phyloP scores from a whole-genome alignment of 1,139 yeast species.

The Magnusiomyces ingens region DNA sequence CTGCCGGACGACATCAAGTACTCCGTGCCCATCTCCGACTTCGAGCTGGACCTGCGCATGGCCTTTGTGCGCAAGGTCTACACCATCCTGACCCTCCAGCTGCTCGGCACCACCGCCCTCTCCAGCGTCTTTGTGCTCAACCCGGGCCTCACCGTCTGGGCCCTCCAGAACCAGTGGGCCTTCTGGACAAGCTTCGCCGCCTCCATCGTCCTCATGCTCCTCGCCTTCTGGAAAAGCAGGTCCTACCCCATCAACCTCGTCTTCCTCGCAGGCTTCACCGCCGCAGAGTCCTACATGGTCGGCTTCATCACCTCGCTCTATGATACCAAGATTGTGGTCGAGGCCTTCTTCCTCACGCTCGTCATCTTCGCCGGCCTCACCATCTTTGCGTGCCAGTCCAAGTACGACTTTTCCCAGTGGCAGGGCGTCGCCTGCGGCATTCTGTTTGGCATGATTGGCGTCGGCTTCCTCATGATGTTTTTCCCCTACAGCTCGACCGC shows the following conservation, averaged over 20 bases:
- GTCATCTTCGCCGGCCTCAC: constrained; percentile 71
- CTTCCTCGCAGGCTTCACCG: constrained; percentile 58
- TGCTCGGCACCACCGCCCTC: constrained; percentile 53
- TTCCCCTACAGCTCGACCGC: constrained; percentile 51
- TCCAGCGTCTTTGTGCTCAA: constrained; percentile 51
- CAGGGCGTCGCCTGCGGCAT: constrained; percentile 56
- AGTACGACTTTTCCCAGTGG: constrained; percentile 72
- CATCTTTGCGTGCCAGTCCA: constrained; percentile 72
- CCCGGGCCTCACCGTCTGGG: constrained; percentile 48
- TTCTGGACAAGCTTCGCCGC: constrained; percentile 52
- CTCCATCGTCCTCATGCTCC: constrained; percentile 56
- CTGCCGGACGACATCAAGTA: constrained; percentile 74
- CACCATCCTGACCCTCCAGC: constrained; percentile 58
- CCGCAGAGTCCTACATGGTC: constrained; percentile 66
- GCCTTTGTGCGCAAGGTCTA: constrained; percentile 76
- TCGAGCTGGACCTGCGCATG: constrained; percentile 69
- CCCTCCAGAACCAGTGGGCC: constrained; percentile 54
- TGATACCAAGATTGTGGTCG: constrained; percentile 58
- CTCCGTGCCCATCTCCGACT: constrained; percentile 68
- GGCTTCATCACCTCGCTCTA: constrained; percentile 62
- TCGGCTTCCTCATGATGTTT: constrained; percentile 64
- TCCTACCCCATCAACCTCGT: constrained; percentile 57
- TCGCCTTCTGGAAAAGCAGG: constrained; percentile 52
- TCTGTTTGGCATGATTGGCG: constrained; percentile 63
- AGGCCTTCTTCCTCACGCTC: constrained; percentile 65